Evolutionary conservation across 2,329 filamentous ascomycete genomes (phyloP), one percentile per base, ranked within the genome.

Genomic region (Fusarium anthophilum): DNA sequence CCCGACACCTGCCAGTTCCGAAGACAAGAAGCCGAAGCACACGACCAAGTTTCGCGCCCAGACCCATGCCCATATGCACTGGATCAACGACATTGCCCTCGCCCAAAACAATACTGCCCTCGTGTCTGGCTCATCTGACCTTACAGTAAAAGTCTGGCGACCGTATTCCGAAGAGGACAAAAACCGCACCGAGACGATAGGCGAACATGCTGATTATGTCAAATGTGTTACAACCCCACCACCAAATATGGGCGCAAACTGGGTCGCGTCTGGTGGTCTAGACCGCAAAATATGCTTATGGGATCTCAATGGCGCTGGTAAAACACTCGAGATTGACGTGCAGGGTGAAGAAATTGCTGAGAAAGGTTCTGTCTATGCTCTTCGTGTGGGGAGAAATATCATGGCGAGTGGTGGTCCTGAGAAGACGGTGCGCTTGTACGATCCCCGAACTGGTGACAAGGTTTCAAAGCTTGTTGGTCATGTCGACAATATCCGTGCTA

Each of bases 381-480:
- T 99, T 68, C 93, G 92, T 41, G 94, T 92, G 3, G 94, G 92
- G 53, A 91, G 92, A 57, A 93, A 89, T 69, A 91, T 99, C 63
- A 87, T 99, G 60, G 96, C 96, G 38, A 97, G 94, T 79, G 96
- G 96, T 65, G 96, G 96, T 0, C 96, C 96, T 1, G 96, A 99
- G 84, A 96, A 94, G 79, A 94, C 95, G 48, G 94, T 98, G 39
- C 90, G 96, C 60, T 86, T 99, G 20, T 98, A 97, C 93, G 96
- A 99, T 82, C 91, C 94, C 54, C 91, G 92, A 77, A 93, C 94
- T 15, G 96, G 96, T 64, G 94, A 96, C 84, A 90, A 94, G 72
- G 93, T 98, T 67, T 98, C 95, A 73, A 98, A 98, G 82, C 96
- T 99, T 75, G 94, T 98, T 28, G 96, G 96, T 10, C 96, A 99